Conservation (phyloP, 306 rosid genomes). For the Ziziphus jujuba region DNA sequence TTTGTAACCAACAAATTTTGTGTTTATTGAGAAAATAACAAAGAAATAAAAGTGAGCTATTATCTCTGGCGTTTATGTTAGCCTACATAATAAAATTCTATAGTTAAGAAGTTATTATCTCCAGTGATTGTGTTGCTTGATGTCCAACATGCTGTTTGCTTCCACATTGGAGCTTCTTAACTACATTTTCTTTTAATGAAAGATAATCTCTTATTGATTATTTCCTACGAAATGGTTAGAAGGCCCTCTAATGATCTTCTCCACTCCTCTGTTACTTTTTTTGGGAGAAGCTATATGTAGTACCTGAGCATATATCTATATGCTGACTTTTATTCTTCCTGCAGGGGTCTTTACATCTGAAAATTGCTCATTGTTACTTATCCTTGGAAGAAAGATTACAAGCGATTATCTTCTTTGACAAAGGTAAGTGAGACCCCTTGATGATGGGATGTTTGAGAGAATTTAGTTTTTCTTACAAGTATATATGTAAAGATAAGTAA, state of each 20-base stretch:
- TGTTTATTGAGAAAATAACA: no score
- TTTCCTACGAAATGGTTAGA: no score
- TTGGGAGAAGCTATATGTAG: not conserved
- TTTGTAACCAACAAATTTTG: not conserved
- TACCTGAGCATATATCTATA: not conserved
- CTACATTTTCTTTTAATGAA: no score
- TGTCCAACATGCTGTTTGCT: no score
- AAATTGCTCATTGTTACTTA: slow-evolving; percentile 67
- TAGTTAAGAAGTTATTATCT: no score
- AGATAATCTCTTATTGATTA: no score
- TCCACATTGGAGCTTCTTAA: no score
- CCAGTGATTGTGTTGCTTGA: no score
- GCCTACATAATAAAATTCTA: no score
- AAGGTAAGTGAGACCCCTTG: slow-evolving; percentile 46
- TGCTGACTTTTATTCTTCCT: slow-evolving; percentile 27
- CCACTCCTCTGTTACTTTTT: not conserved
- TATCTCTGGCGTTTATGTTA: no score
- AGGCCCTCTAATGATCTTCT: not conserved
- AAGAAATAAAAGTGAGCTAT: no score
- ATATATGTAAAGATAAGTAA: not conserved
- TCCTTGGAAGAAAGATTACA: slow-evolving; percentile 54
- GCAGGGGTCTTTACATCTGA: slow-evolving; percentile 61
- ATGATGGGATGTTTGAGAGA: not conserved
- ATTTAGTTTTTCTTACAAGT: slow-evolving; percentile 1
- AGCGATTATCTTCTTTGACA: slow-evolving; percentile 61